Evolutionary conservation across 345 rosid species (phyloP), one percentile per base, ranked within the genome.

Genomic region (Salix purpurea): DNA sequence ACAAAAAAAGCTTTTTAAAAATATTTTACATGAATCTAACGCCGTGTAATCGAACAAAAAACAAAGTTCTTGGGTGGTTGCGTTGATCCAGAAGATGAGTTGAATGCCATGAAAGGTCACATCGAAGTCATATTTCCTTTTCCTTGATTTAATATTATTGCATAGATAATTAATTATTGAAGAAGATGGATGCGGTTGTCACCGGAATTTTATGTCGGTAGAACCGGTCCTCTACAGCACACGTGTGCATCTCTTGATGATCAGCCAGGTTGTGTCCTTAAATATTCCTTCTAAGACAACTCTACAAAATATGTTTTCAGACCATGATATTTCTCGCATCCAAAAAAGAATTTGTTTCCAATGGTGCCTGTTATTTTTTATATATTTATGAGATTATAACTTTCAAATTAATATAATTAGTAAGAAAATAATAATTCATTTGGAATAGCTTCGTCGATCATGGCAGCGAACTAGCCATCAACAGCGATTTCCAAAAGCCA

Each of bases 71-170:
- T 56, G 69, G 50, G 48, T n/a, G 73, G 76, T 75, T 84, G 87
- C 85, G 84, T 86, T 84, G 87, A 82, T 84, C 85, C 76, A 86
- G 87, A 85, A 74, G 79, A 83, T 70, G 52, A 68, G 54, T 69
- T 28, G 78, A 77, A 79, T 66, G 78, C 67, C 69, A 81, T 67
- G 81, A 21, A 46, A 71, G 36, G 78, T 78, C 87, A 84, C 75
- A 77, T 76, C 81, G 65, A 14, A 70, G 39, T 34, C 50, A 61
- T 61, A 68, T 21, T 46, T 66, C 46, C 18, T 73, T 44, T 56
- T 48, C 67, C 16, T 46, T 65, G 7, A 21, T 28, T 60, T 3
- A 40, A 11, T 26, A 21, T 62, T 24, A 19, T 23, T 58, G 28
- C 65, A 54, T 36, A 67, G 64, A 61, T 36, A 6, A 6, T 42